Evolutionary conservation across 805 yeast species (phyloP).

Genomic region (Kluyveromyces siamensis): DNA sequence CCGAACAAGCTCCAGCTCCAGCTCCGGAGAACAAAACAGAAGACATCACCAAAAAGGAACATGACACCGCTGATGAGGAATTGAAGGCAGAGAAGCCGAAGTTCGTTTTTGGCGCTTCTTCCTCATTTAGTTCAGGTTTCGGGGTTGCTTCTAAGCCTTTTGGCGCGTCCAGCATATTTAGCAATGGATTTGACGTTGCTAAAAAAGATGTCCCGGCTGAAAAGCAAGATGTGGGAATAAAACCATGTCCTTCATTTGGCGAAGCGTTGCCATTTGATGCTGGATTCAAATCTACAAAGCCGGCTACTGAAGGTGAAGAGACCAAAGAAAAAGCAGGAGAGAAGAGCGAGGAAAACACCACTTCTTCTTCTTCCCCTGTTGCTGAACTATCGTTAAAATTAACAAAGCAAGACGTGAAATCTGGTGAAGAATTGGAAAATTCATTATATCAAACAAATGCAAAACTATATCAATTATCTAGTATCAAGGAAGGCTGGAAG

Average conservation of each 20-base stretch:
- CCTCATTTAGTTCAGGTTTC: constrained; percentile 38
- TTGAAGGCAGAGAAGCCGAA: constrained; percentile 25
- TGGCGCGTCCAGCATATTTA: constrained; percentile 36
- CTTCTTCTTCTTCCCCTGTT: neutral
- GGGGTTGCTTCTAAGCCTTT: constrained; percentile 28
- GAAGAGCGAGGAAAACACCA: constrained; percentile 8
- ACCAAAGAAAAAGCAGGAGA: constrained; percentile 6
- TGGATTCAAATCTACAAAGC: constrained; percentile 18
- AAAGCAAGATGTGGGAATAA: constrained; percentile 3
- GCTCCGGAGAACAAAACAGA: constrained; percentile 14
- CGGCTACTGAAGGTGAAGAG: constrained; percentile 3
- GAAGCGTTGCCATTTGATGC: constrained; percentile 36
- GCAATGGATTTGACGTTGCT: constrained; percentile 16
- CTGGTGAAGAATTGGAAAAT: constrained; percentile 87
- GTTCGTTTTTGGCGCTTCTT: constrained; percentile 48
- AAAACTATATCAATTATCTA: constrained; percentile 66
- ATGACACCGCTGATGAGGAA: constrained; percentile 4
- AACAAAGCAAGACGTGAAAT: constrained; percentile 49
- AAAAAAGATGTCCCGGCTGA: constrained; percentile 5
- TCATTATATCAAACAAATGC: constrained; percentile 62
- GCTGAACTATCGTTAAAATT: constrained; percentile 47
- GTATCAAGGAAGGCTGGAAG: constrained; percentile 78
- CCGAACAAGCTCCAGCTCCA: neutral
- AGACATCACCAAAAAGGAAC: constrained; percentile 10
- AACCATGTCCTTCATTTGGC: constrained; percentile 33